Conservation (phyloP, 352 stramenopile species). For the Pythium periplocum region DNA sequence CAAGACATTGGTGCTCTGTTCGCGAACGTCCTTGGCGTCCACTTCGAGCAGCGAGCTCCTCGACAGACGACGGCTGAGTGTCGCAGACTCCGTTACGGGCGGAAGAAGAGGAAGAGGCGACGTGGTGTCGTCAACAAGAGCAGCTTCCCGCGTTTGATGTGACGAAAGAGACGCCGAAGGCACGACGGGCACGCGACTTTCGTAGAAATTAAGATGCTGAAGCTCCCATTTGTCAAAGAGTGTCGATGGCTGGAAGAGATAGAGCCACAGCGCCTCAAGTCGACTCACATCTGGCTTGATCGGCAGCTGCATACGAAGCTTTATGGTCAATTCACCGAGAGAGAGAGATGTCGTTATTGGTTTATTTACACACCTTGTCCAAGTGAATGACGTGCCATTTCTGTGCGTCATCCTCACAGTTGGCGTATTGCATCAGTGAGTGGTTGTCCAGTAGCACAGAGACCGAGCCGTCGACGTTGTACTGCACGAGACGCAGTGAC, state of each 20-base stretch:
- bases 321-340: too few relatives aligned
- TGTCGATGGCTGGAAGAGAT: conserved; percentile 50
- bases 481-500: conserved; percentile 43
- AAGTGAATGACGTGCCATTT: conserved; percentile 59
- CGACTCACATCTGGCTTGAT: conserved; percentile 25
- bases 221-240: conserved; percentile 59
- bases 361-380: conserved; percentile 25
- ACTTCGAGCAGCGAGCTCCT: conserved; percentile 14
- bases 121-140: too few relatives aligned
- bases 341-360: too few relatives aligned
- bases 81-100: too few relatives aligned
- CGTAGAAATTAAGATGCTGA: conserved; percentile 44
- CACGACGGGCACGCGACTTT: conserved; percentile 3
- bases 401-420: conserved; percentile 68
- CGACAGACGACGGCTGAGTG: conserved; percentile 12
- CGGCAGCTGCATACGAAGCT: conserved; percentile 1
- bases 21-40: conserved; percentile 18
- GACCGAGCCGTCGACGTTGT: conserved; percentile 35
- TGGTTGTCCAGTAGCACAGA: conserved; percentile 32
- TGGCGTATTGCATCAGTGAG: conserved; percentile 47
- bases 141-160: background rate
- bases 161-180: background rate
- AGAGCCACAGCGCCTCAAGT: conserved; percentile 43
- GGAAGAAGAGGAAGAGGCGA: too few relatives aligned
- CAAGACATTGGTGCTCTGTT: conserved; percentile 11